Base-by-base conservation (phyloP, 768 basidiomycete species). In the Leccinum obscurum region DNA sequence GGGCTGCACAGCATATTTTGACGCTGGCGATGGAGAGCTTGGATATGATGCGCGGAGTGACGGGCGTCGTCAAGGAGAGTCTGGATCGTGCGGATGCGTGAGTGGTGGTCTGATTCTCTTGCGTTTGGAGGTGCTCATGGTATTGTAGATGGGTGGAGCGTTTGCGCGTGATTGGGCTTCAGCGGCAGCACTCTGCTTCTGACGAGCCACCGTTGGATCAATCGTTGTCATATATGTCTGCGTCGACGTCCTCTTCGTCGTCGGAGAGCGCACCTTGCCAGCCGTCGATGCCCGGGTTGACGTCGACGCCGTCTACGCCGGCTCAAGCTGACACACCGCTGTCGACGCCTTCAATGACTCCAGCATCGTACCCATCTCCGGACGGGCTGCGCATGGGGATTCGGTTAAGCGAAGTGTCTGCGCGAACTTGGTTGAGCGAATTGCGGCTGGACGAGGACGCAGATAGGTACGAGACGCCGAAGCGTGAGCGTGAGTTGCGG, bases 31-130 rank as follows among this genome's bases (percentile, higher is more conserved):
- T 89, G 14, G 95, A 96, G 77, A 94, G 93, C 69, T 69, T 96
- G 73, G 93, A 96, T 69, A 95, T 95, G 92, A 86, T 96, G 81
- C 80, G 88, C 30, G 86, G 90, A 30, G 92, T 95, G 30, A 92
- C 92, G n/a, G 82, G 84, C 4, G 92, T 95, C 24, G 89, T 95
- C 61, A 89, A 87, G 67, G 94, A 95, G 62, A 91, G 87, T 62
- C 77, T 95, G 72, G 93, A 95, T 71, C 80, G 88, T 57, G 94
- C 93, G 32, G 94, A 95, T 71, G 83, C 89, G 85, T 93, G 72
- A 49, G 87, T 83, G 8, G 14, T 63, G 44, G 3, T 28, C n/a
- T 54, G 34, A 50, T 56, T 37, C 1, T 24, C 46, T 9, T 46
- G 9, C 3, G 17, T 8, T 28, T 51, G n/a, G 48, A 30, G 28